phyloP scores from a whole-genome alignment of 179 eudicot genomes.

The Spergularia azorica region DNA sequence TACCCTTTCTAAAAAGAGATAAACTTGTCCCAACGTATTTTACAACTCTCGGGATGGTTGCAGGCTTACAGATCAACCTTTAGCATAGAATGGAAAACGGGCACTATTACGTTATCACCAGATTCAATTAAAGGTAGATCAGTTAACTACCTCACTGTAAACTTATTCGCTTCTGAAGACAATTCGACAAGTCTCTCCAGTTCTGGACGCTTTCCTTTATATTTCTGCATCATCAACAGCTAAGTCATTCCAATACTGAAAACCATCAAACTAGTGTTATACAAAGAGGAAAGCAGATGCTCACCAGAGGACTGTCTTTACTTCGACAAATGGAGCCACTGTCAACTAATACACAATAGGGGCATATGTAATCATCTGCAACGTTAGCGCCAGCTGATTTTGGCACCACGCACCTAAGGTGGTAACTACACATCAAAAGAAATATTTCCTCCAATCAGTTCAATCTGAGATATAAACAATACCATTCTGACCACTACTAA shows the following conservation, averaged over 20 bases:
- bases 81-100: background rate
- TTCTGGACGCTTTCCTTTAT: constrained; percentile 56
- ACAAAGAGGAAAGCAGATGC: constrained; percentile 19
- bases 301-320: constrained; percentile 64
- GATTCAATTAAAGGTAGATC: background rate
- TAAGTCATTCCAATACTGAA: constrained; percentile 16
- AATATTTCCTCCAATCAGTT: constrained; percentile 9
- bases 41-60: background rate
- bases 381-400: constrained; percentile 35
- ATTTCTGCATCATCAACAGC: constrained; percentile 48
- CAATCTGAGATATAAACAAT: background rate
- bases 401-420: constrained; percentile 59
- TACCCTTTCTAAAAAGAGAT: background rate
- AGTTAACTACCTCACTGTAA: constrained; percentile 57
- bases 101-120: background rate
- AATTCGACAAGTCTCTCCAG: constrained; percentile 57
- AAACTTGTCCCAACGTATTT: background rate
- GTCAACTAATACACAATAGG: constrained; percentile 63
- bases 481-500: background rate
- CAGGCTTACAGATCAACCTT: background rate
- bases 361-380: constrained; percentile 43
- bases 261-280: background rate
- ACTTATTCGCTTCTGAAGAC: constrained; percentile 57
- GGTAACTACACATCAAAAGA: constrained; percentile 61
- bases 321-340: constrained; percentile 61